Conservation (phyloP, 2,329 filamentous ascomycete genomes). For the Tolypocladium endophyticum region DNA sequence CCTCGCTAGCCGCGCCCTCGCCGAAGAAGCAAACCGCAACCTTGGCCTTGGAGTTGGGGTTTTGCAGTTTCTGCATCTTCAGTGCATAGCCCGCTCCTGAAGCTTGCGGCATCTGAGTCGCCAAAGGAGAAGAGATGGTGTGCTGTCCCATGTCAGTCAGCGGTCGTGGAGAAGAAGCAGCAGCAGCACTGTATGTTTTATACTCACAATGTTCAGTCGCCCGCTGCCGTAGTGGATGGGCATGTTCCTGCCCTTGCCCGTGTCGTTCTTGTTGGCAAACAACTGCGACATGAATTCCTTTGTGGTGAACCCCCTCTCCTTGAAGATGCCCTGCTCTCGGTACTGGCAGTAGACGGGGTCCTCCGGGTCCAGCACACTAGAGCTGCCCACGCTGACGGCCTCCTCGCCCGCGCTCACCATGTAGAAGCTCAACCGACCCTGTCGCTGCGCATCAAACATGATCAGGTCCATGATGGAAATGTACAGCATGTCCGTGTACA, state of each 20-base stretch:
- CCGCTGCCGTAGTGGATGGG: slow-evolving; percentile 89
- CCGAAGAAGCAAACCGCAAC: slow-evolving; percentile 82
- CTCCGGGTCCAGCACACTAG: slow-evolving; percentile 68
- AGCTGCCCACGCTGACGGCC: slow-evolving; percentile 82
- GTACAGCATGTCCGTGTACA: slow-evolving; percentile 56
- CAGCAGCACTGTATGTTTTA: background rate
- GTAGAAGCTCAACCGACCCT: slow-evolving; percentile 91
- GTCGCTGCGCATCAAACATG: slow-evolving; percentile 96
- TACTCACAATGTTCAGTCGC: slow-evolving; percentile 68
- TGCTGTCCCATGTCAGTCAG: slow-evolving; percentile 40
- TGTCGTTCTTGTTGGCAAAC: slow-evolving; percentile 76
- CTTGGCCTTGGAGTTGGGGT: slow-evolving; percentile 55
- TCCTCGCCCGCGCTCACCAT: slow-evolving; percentile 96
- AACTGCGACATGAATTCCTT: slow-evolving; percentile 92
- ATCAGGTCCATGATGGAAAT: slow-evolving; percentile 86
- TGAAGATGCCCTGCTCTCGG: slow-evolving; percentile 83
- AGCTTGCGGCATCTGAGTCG: slow-evolving; percentile 83
- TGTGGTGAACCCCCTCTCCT: slow-evolving; percentile 77
- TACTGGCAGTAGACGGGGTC: slow-evolving; percentile 95
- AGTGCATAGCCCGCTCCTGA: slow-evolving; percentile 79
- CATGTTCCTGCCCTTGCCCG: slow-evolving; percentile 84
- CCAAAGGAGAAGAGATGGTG: slow-evolving; percentile 72
- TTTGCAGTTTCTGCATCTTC: slow-evolving; percentile 66
- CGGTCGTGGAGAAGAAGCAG: no score
- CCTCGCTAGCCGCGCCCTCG: slow-evolving; percentile 81